phyloP scores from a whole-genome alignment of 78 protist genomes.

The Tieghemostelium lacteum region DNA sequence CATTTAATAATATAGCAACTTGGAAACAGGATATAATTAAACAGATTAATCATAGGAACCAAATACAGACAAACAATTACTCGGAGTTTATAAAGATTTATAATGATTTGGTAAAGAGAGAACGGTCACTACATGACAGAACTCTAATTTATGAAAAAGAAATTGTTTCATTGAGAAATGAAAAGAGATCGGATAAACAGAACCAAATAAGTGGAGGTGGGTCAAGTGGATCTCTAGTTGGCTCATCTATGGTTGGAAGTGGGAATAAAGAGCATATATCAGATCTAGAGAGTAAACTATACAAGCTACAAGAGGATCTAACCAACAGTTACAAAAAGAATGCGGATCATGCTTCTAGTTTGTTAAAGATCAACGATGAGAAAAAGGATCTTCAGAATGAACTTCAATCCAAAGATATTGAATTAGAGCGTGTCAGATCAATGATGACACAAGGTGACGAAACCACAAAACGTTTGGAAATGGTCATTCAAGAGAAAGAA shows the following conservation, averaged over 20 bases:
- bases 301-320: conserved; percentile 68
- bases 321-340: conserved; percentile 64
- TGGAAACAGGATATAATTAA: conserved; percentile 52
- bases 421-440: conserved; percentile 26
- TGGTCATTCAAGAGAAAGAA: conserved; percentile 46
- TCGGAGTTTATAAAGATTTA: conserved; percentile 17
- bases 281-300: conserved; percentile 68
- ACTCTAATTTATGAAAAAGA: conserved; percentile 53
- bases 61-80: conserved; percentile 41
- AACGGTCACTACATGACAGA: conserved; percentile 24
- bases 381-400: conserved; percentile 68
- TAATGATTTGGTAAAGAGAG: conserved; percentile 38
- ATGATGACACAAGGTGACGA: conserved; percentile 20
- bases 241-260: neutral
- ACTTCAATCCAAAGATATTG: conserved; percentile 63
- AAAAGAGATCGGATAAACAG: conserved; percentile 23
- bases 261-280: conserved; percentile 41
- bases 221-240: neutral
- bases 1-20: conserved; percentile 32
- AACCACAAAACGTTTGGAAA: conserved; percentile 20
- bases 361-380: conserved; percentile 36
- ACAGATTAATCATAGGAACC: conserved; percentile 44
- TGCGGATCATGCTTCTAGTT: conserved; percentile 65
- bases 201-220: neutral
- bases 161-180: conserved; percentile 51